These are phyloP conservation scores for Funneliformis geosporum DNA, from an alignment of 192 early-diverging fungal genomes.

Conservation along the genomic window DNA sequence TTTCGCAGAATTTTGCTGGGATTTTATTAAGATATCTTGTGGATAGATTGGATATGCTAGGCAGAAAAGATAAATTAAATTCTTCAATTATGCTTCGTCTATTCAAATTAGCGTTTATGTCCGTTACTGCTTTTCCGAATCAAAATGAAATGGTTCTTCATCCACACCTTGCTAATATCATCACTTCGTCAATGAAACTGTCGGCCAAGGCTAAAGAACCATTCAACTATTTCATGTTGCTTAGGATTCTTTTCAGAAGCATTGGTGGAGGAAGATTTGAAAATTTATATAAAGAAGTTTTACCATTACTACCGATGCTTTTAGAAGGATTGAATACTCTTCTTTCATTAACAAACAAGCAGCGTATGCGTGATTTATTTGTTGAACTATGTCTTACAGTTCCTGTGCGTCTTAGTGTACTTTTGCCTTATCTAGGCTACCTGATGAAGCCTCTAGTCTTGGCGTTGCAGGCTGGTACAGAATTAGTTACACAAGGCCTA, in stretches of 20 bases:
- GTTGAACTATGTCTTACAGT: constrained; percentile 97
- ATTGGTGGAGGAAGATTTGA: constrained; percentile 98
- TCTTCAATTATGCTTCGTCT: constrained; percentile 81
- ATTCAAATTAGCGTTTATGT: constrained; percentile 94
- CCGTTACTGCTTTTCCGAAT: constrained; percentile 88
- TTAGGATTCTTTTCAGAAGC: constrained; percentile 90
- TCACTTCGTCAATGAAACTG: constrained; percentile 83
- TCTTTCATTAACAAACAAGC: constrained; percentile 74
- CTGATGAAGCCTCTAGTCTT: constrained; percentile 96
- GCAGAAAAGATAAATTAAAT: constrained; percentile 63
- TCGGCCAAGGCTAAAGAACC: constrained; percentile 83
- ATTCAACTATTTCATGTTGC: constrained; percentile 88
- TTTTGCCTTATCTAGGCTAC: constrained; percentile 89
- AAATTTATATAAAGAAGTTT: constrained; percentile 91
- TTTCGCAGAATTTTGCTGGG: constrained; percentile 77
- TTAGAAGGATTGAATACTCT: constrained; percentile 89
- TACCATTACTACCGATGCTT: constrained; percentile 88
- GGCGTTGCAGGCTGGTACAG: constrained; percentile 87
- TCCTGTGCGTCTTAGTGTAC: constrained; percentile 90
- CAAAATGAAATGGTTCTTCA: constrained; percentile 89
- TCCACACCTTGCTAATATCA: constrained; percentile 89
- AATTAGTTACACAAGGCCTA: constrained; percentile 94
- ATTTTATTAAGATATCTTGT: constrained; percentile 77
- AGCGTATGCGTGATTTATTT: constrained; percentile 92
- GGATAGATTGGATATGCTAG: constrained; percentile 74